These are phyloP conservation scores for Zymoseptoria brevis DNA, from an alignment of 2,329 filamentous ascomycete species.

Conservation along the genomic window DNA sequence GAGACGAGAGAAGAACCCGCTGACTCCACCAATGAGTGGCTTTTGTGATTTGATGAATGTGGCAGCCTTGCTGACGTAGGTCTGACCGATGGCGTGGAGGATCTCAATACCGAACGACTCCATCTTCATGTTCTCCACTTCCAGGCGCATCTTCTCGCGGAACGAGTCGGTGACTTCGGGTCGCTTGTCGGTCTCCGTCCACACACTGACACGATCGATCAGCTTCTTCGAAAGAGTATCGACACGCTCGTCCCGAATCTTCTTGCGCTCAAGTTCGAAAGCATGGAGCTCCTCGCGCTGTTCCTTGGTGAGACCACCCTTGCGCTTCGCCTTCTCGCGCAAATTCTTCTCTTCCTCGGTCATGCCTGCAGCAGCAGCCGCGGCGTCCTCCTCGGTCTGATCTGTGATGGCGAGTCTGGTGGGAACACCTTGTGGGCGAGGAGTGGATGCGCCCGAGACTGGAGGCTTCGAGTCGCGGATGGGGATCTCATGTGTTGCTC, in stretches of 20 bases:
- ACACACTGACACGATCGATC: slow-evolving; percentile 80
- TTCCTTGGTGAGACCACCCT: slow-evolving; percentile 77
- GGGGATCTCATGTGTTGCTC: slow-evolving; percentile 17
- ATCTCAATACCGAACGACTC: slow-evolving; percentile 97
- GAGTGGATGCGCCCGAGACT: slow-evolving; percentile 37
- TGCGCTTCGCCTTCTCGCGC: slow-evolving; percentile 80
- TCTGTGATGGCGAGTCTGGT: slow-evolving; percentile 84
- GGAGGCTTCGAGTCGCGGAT: slow-evolving; percentile 18
- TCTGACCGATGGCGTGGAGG: slow-evolving; percentile 85
- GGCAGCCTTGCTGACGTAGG: slow-evolving; percentile 80
- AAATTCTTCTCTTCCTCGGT: slow-evolving; percentile 68
- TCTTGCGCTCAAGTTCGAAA: slow-evolving; percentile 77
- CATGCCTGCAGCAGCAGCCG: slow-evolving; percentile 56
- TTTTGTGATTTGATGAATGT: slow-evolving; percentile 91
- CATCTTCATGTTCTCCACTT: slow-evolving; percentile 98
- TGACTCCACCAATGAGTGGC: slow-evolving; percentile 72
- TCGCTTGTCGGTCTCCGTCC: slow-evolving; percentile 94
- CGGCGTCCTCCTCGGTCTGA: slow-evolving; percentile 69
- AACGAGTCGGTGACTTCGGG: slow-evolving; percentile 78
- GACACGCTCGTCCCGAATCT: slow-evolving; percentile 81
- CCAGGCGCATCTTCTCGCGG: slow-evolving; percentile 85
- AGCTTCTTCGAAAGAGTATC: slow-evolving; percentile 77
- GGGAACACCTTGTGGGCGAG: slow-evolving; percentile 52
- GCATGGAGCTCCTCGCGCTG: slow-evolving; percentile 86
- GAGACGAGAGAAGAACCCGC: slow-evolving; percentile 85